Percentiles rank a stretch among this genome's conserved stretches.
Conservation (phyloP, 306 rosid species). For the Fragaria vesca region DNA sequence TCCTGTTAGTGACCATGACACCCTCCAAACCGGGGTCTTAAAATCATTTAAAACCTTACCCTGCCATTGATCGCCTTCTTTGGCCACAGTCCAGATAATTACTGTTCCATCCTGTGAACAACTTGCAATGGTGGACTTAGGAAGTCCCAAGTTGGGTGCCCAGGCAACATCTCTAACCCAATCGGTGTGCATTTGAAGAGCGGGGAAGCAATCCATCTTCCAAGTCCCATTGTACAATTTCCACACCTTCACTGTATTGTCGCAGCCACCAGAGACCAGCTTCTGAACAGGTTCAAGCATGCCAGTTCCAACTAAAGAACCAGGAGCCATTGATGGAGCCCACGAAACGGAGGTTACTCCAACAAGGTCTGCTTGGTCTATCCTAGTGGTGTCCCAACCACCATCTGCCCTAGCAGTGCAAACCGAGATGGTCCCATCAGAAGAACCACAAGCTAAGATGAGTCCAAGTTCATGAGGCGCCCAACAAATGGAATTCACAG, state of each 20-base stretch:
- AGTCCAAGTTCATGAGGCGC: slow-evolving; percentile 95
- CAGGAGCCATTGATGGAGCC: slow-evolving; percentile 88
- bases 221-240: slow-evolving; percentile 69
- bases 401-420: slow-evolving; percentile 81
- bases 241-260: slow-evolving; percentile 90
- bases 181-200: slow-evolving; percentile 82
- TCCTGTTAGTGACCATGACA: slow-evolving; percentile 95
- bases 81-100: slow-evolving; percentile 74
- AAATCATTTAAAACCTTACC: slow-evolving; percentile 76
- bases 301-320: slow-evolving; percentile 76
- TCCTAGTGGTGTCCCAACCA: slow-evolving; percentile 83
- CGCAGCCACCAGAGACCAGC: slow-evolving; percentile 90
- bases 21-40: slow-evolving; percentile 85
- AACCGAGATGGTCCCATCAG: slow-evolving; percentile 85
- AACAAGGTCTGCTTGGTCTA: slow-evolving; percentile 84
- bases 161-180: slow-evolving; percentile 93
- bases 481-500: slow-evolving; percentile 92
- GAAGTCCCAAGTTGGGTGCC: slow-evolving; percentile 97
- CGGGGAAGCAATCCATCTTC: slow-evolving; percentile 90
- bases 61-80: slow-evolving; percentile 92
- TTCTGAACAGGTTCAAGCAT: slow-evolving; percentile 77
- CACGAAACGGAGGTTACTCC: slow-evolving; percentile 95
- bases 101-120: slow-evolving; percentile 86
- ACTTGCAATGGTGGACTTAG: slow-evolving; percentile 84
- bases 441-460: slow-evolving; percentile 85